Evolutionary conservation across 371 early-diverging fungal genomes (phyloP).

Genomic region (Mortierella sp.): DNA sequence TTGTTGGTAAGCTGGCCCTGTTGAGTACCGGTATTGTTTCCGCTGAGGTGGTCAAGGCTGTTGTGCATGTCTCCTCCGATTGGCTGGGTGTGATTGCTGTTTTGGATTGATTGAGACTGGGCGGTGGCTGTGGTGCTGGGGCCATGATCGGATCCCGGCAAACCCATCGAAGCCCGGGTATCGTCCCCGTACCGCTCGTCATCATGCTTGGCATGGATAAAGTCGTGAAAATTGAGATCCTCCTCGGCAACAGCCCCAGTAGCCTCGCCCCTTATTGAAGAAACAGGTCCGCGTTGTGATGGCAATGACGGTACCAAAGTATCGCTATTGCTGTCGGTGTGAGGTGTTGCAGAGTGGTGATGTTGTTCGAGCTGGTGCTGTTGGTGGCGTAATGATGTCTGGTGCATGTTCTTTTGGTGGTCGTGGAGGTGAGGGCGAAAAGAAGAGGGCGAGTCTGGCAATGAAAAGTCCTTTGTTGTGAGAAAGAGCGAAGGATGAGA

Average conservation of each 20-base stretch:
- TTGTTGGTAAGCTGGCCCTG: not conserved
- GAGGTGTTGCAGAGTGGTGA: not conserved
- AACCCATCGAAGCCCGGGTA: slow-evolving; percentile 13
- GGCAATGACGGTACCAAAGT: not conserved
- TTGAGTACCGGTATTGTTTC: not conserved
- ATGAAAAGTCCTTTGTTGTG: slow-evolving; percentile 6
- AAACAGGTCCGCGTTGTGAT: not conserved
- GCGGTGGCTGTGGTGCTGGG: not conserved
- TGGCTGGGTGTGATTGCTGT: slow-evolving; percentile 14
- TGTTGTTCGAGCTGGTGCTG: not conserved
- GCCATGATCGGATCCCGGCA: slow-evolving; percentile 14
- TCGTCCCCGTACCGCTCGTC: slow-evolving; percentile 33
- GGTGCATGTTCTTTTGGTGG: not conserved
- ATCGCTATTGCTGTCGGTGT: not conserved
- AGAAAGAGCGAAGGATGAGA: slow-evolving; percentile 7
- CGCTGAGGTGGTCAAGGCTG: not conserved
- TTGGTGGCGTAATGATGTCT: slow-evolving; percentile 2
- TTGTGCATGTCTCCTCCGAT: not conserved
- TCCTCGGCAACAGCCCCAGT: slow-evolving; percentile 6
- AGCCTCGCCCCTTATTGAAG: not conserved
- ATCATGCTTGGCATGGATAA: slow-evolving; percentile 44
- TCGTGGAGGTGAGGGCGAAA: not conserved
- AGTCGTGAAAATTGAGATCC: slow-evolving; percentile 44
- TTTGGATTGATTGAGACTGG: slow-evolving; percentile 1
- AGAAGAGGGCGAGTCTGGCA: not conserved